Percentiles rank a stretch among this genome's conserved stretches.
Evolutionary conservation across 2,329 filamentous ascomycete genomes (phyloP).

Genomic region (Helotiales sp.): DNA sequence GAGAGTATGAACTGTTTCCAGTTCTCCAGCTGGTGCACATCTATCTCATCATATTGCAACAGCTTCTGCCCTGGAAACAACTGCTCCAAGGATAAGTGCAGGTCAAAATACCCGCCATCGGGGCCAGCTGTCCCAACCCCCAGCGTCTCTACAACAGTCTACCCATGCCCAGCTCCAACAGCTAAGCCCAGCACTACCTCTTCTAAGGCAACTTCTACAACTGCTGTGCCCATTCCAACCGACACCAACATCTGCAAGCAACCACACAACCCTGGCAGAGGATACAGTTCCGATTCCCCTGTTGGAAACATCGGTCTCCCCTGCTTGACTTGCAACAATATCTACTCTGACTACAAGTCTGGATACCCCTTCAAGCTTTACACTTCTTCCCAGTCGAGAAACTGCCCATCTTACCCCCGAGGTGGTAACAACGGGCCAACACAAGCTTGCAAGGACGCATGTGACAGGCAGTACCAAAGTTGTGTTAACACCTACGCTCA

Average conservation of each 20-base stretch:
- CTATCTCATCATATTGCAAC: constrained; percentile 52
- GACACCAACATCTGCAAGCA: constrained; percentile 56
- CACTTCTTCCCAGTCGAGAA: constrained; percentile 48
- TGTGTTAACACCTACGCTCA: constrained; percentile 56
- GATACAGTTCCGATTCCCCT: constrained; percentile 68
- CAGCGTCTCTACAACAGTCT: constrained; percentile 45
- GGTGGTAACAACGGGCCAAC: constrained; percentile 42
- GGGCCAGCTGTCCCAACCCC: constrained; percentile 47
- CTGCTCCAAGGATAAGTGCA: constrained; percentile 52
- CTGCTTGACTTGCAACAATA: constrained; percentile 60
- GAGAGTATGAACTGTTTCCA: constrained; percentile 55
- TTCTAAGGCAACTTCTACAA: constrained; percentile 40
- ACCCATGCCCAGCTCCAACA: constrained; percentile 40
- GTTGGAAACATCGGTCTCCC: constrained; percentile 59
- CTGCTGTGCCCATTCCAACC: constrained; percentile 52
- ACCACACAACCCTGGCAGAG: constrained; percentile 60
- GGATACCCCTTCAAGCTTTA: constrained; percentile 59
- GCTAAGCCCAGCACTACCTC: constrained; percentile 43
- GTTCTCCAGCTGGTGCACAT: constrained; percentile 56
- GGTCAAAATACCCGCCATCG: constrained; percentile 48
- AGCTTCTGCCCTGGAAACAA: constrained; percentile 44
- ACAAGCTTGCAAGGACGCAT: constrained; percentile 57
- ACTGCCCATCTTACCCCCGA: constrained; percentile 53
- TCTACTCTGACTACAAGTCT: constrained; percentile 47
- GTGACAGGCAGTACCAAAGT: constrained; percentile 56